These are phyloP conservation scores for Tuber borchii DNA, from an alignment of 495 filamentous ascomycete species.

Conservation along the genomic window DNA sequence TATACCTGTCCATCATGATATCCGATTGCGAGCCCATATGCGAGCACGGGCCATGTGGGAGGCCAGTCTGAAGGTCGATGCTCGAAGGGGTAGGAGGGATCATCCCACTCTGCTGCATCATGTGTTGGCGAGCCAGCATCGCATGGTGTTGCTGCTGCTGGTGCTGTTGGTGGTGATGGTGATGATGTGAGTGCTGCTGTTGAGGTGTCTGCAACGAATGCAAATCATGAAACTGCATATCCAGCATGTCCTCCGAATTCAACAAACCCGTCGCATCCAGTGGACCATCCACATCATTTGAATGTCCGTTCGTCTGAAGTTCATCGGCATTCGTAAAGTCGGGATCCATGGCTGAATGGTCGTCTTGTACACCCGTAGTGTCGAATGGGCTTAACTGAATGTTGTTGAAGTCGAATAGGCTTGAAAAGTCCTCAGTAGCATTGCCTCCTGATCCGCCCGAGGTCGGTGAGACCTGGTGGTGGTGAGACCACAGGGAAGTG, in stretches of 20 bases:
- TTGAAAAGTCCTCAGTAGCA: slow-evolving; percentile 38
- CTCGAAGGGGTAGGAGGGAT: slow-evolving; percentile 93
- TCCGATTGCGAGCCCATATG: slow-evolving; percentile 53
- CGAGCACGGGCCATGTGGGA: slow-evolving; percentile 53
- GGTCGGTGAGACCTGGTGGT: slow-evolving; percentile 20
- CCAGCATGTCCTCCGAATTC: slow-evolving; percentile 32
- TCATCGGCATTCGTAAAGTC: slow-evolving; percentile 26
- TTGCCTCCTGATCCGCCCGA: slow-evolving; percentile 22
- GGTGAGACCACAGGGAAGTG: slow-evolving; percentile 32
- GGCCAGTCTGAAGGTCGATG: slow-evolving; percentile 72
- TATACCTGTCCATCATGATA: slow-evolving; percentile 64
- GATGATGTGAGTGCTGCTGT: slow-evolving; percentile 48
- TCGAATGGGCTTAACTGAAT: slow-evolving; percentile 39
- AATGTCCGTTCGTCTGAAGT: slow-evolving; percentile 23
- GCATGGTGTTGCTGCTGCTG: slow-evolving; percentile 52
- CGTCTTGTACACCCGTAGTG: slow-evolving; percentile 18
- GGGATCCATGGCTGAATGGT: slow-evolving; percentile 38
- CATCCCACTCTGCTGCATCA: slow-evolving; percentile 52
- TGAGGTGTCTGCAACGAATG: slow-evolving; percentile 52
- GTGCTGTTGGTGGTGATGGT: slow-evolving; percentile 39
- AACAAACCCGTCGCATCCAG: slow-evolving; percentile 3
- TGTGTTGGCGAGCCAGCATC: slow-evolving; percentile 18
- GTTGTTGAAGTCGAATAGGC: slow-evolving; percentile 36
- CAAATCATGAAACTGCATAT: slow-evolving; percentile 57
- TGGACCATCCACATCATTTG: not conserved